Evolutionary conservation across 768 basidiomycete species (phyloP), one percentile per base, ranked within the genome.

Genomic region (Agaricus blazei): DNA sequence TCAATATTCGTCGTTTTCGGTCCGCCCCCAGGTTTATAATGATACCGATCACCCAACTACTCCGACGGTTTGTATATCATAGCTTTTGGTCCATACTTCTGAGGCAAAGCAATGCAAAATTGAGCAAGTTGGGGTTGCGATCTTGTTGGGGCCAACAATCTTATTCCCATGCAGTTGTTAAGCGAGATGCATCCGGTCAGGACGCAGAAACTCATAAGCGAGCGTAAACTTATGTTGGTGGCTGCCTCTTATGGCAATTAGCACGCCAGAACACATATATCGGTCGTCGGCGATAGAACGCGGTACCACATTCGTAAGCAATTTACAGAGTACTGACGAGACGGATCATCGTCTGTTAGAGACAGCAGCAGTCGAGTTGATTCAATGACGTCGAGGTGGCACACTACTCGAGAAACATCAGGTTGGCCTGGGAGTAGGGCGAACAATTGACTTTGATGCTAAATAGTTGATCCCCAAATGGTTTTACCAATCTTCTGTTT

Each of bases 181-280:
- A 56, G 46, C 54, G 40, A 56, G 37, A 47, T 47, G 34, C 8
- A 42, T 56, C 54, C 54, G 54, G n/a, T 31, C 41, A 56, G 48
- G 19, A 36, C 54, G 54, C 54, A 56, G 11, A n/a, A 12, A 12
- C n/a, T 34, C 34, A 3, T 56, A 56, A 56, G 54, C 54, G 54
- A 56, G 19, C 40, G 28, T 44, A 43, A 19, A 36, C 14, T 4
- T 34, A 34, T 48, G 27, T 9, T 49, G 47, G 23, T 26, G 34
- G 36, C 29, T 56, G 31, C 54, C 28, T 48, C 12, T 48, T 55
- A 49, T 50, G 27, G 48, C 48, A 38, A 26, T 15, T 34, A 9
- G 31, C 27, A 41, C 27, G 29, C 19, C 34, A 26, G 14, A 26
- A 37, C 36, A 42, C 29, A 26, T 28, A 37, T 43, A 56, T 45